phyloP scores from a whole-genome alignment of 2,329 filamentous ascomycete species.

The Ceratocystis destructans region DNA sequence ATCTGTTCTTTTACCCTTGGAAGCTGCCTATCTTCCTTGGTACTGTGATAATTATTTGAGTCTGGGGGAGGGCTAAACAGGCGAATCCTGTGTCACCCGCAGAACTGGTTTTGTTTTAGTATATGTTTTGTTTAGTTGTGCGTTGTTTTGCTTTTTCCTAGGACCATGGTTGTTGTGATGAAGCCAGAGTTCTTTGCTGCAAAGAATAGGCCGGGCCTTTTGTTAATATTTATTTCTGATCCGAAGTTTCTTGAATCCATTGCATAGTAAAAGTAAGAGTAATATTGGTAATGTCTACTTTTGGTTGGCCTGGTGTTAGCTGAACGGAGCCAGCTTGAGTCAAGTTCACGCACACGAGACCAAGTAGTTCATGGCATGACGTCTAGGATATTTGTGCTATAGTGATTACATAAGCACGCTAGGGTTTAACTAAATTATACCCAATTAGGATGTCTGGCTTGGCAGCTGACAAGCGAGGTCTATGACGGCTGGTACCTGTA shows the following conservation, averaged over 20 bases:
- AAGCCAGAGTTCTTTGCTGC: slow-evolving; percentile 2
- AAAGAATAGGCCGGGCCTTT: neutral
- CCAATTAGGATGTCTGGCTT: no score
- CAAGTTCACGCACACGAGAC: no score
- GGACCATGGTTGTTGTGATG: neutral
- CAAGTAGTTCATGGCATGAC: no score
- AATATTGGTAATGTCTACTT: neutral
- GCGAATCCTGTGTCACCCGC: neutral
- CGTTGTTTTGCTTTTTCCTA: slow-evolving; percentile 5
- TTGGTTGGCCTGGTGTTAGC: neutral
- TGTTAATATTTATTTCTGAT: slow-evolving; percentile 7
- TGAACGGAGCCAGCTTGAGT: no score
- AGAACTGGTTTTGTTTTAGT: slow-evolving; percentile 4
- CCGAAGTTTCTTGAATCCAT: neutral
- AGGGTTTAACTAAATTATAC: neutral
- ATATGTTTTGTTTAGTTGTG: neutral
- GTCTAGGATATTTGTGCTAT: neutral
- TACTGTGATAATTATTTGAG: neutral
- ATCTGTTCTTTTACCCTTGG: neutral
- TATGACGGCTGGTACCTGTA: no score
- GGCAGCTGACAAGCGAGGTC: no score
- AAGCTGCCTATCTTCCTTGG: neutral
- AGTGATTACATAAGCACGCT: neutral
- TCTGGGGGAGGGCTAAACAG: slow-evolving; percentile 2
- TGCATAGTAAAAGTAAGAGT: neutral